Base-by-base conservation (phyloP, 306 rosid species). In the Notholithocarpus densiflorus region DNA sequence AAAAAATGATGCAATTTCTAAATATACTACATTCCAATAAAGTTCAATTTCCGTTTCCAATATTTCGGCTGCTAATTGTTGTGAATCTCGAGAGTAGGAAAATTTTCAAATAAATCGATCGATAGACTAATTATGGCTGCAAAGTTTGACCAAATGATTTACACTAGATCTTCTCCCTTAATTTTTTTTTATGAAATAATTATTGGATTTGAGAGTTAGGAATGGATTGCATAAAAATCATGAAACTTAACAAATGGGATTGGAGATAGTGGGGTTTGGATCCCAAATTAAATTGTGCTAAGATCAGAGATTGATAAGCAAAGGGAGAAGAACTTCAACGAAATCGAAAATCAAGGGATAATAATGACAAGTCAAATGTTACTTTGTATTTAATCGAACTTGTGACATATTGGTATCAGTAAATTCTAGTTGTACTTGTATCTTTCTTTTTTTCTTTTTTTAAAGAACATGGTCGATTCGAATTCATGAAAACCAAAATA, bases 251-350 rank as follows among this genome's bases (percentile, higher is more conserved):
- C 31, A 12, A 10, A 31, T 40, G 34, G 34, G 48, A 65, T 31
- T 12, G 71, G 15, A 65, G 48, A 18, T 31, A 0, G 48, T 6
- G 7, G 15, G 13, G 13, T 31, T 65, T 65, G 71, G 66, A 32
- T 62, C n/a, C 48, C 71, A 65, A 65, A 65, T 15, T 15, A 32
- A 14, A 32, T 65, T 65, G 48, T 18, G 45, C 12, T 23, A 6
- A 37, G 20, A 48, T 48, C 45, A 56, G 52, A 75, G 56, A 66
- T 75, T 76, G 76, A 68, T 68, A 53, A 64, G 70, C 70, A 75
- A 68, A 61, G 51, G 73, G 19, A 27, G 13, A 75, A 73, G 40
- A 70, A 81, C 75, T 51, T 77, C 43, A 18, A 43, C n/a, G 56
- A 64, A 4, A 18, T 23, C 59, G 61, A 75, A 68, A 65, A 70